Evolutionary conservation across 257 asterid genomes (phyloP).

Genomic region (Capsicum pubescens): DNA sequence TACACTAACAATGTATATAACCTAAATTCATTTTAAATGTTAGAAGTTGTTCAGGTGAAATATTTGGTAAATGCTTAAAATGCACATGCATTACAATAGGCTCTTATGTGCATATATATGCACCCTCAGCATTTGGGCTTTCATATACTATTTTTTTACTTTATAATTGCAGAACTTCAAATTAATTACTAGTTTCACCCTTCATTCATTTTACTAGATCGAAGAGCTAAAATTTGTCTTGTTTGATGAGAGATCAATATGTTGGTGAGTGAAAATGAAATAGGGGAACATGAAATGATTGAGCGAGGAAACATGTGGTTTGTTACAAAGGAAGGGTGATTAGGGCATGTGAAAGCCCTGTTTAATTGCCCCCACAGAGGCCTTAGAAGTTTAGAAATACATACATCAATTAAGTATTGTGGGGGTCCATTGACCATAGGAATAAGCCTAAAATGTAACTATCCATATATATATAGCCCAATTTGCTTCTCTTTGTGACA

Average conservation of each 20-base stretch:
- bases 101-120: neutral
- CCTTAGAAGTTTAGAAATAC: neutral
- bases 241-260: neutral
- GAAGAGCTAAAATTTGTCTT: neutral
- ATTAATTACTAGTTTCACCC: neutral
- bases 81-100: neutral
- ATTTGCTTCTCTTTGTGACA: constrained; percentile 25
- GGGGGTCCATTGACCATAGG: constrained; percentile 14
- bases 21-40: neutral
- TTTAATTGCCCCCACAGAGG: constrained; percentile 48
- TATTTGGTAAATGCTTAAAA: neutral
- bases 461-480: neutral
- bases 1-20: neutral
- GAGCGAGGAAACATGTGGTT: constrained; percentile 50
- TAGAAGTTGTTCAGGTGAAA: neutral
- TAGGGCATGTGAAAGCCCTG: constrained; percentile 49
- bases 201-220: neutral
- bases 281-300: constrained; percentile 31
- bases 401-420: too few species aligned
- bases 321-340: constrained; percentile 34
- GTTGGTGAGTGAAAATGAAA: neutral
- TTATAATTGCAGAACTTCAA: neutral
- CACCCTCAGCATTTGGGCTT: neutral
- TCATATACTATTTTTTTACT: neutral
- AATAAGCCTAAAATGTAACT: constrained; percentile 24